Evolutionary conservation across 2,329 filamentous ascomycete genomes (phyloP).

Genomic region (Arachnomyces sp.): DNA sequence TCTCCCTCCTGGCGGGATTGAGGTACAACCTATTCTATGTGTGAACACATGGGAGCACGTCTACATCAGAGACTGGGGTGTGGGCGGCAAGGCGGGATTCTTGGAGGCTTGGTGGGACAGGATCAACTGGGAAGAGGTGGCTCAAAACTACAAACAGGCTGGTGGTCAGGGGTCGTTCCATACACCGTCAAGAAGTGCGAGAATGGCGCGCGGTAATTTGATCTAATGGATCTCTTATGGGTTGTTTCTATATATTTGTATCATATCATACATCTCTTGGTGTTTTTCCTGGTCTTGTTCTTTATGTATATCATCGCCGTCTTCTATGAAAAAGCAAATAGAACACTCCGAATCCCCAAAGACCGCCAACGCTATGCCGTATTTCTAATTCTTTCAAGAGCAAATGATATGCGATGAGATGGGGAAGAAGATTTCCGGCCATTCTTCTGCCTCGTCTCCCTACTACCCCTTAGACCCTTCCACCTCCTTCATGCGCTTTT

Average conservation of each 20-base stretch:
- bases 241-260: constrained; percentile 5
- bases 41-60: constrained; percentile 96
- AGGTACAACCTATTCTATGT: constrained; percentile 72
- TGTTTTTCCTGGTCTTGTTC: neutral
- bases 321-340: too few species aligned
- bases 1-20: constrained; percentile 33
- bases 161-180: constrained; percentile 4
- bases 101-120: constrained; percentile 77
- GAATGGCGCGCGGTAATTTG: neutral
- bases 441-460: constrained; percentile 1
- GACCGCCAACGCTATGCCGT: too few species aligned
- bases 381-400: too few species aligned
- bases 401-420: too few species aligned
- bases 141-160: constrained; percentile 29
- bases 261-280: constrained; percentile 4
- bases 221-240: constrained; percentile 1
- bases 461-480: constrained; percentile 28
- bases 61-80: constrained; percentile 76
- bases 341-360: too few species aligned
- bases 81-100: constrained; percentile 67
- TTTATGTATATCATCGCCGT: too few species aligned
- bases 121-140: constrained; percentile 77
- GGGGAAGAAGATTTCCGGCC: too few species aligned
- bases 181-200: constrained; percentile 1
- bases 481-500: constrained; percentile 63